Percentiles rank a stretch among this genome's conserved stretches.
These are phyloP conservation scores for Eucalyptus pauciflora DNA, from an alignment of 345 rosid species.

Conservation along the genomic window DNA sequence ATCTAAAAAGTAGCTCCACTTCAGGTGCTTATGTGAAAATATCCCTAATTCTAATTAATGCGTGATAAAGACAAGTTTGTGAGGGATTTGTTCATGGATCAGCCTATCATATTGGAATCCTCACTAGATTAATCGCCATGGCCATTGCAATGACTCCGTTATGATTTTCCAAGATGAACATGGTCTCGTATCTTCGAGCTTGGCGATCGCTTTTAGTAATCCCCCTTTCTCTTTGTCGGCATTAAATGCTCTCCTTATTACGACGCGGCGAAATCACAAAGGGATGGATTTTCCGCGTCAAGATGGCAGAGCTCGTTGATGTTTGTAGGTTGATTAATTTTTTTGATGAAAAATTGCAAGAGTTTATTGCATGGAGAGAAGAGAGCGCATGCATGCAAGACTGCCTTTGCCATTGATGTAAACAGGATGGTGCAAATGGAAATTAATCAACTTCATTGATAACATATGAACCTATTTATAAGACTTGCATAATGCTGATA, in stretches of 20 bases:
- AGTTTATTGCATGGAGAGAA: neutral
- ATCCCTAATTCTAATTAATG: no score
- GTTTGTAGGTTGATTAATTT: neutral
- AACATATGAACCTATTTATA: neutral
- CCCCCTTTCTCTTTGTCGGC: neutral
- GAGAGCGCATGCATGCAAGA: neutral
- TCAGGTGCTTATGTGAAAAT: no score
- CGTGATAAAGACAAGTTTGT: no score
- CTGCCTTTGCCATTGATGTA: neutral
- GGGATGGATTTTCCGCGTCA: neutral
- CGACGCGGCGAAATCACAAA: neutral
- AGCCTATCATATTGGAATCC: neutral
- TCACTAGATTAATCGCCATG: neutral
- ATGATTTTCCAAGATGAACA: neutral
- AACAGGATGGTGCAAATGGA: neutral
- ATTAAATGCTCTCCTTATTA: neutral
- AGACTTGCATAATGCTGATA: neutral
- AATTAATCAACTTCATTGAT: neutral
- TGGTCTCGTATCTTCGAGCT: neutral
- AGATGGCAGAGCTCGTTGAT: neutral
- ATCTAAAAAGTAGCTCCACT: no score
- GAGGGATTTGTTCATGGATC: neutral
- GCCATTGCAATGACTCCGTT: neutral
- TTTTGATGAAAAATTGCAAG: neutral
- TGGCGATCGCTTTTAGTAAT: neutral